phyloP scores from a whole-genome alignment of 108 stramenopile species.

The Cyclotella distinguenda region DNA sequence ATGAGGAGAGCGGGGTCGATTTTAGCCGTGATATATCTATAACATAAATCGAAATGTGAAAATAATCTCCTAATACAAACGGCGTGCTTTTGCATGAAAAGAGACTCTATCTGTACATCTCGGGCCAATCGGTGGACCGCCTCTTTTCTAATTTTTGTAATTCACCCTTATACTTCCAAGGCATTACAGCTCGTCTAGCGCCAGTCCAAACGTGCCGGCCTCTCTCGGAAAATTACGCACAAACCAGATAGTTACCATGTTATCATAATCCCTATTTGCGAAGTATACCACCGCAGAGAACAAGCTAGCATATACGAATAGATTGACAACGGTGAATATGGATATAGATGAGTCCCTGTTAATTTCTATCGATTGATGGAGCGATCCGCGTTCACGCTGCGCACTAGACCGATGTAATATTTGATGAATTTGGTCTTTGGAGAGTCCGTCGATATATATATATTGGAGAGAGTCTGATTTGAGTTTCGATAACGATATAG shows the following conservation, averaged over 20 bases:
- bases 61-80: too few species aligned
- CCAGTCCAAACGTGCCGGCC: background rate
- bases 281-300: background rate
- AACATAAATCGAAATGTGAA: too few species aligned
- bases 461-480: background rate
- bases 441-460: background rate
- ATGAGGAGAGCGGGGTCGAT: too few species aligned
- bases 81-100: too few species aligned
- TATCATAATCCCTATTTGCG: conserved; percentile 9
- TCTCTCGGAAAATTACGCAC: conserved; percentile 1
- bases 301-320: background rate
- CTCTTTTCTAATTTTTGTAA: too few species aligned
- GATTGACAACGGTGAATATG: background rate
- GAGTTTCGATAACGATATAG: background rate
- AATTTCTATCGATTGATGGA: background rate
- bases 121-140: too few species aligned
- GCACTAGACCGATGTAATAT: background rate
- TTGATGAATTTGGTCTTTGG: conserved; percentile 1
- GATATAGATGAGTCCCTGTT: background rate
- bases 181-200: too few species aligned
- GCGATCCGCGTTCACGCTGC: background rate
- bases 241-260: conserved; percentile 5
- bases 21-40: too few species aligned
- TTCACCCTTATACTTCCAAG: too few species aligned
- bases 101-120: too few species aligned